Evolutionary conservation across 2,329 filamentous ascomycete species (phyloP), one percentile per base, ranked within the genome.

Genomic region (Aspergillus uvarum): DNA sequence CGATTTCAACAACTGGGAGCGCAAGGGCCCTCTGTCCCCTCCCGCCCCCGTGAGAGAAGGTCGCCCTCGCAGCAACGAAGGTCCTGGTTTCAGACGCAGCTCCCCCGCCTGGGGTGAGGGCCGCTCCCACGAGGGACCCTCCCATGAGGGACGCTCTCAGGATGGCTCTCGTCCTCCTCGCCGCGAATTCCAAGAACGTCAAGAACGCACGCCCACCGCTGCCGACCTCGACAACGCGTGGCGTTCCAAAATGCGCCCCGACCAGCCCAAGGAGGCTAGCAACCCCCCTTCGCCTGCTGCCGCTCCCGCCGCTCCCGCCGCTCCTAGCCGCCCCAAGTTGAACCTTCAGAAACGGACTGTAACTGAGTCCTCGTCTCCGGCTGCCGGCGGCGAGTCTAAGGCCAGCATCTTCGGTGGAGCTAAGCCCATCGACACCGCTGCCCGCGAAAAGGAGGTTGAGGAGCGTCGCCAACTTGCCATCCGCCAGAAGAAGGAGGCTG

Each of bases 191-290:
- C 82, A 85, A 62, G 89, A 91, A 63, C 86, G 87, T 74, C 82
- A 85, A 62, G 89, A 91, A 63, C 86, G 87, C 63, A 83, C 83
- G 54, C 90, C 90, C 22, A 98, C 91, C 59, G 95, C 95, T 47
- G 90, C 95, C 53, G 95, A 99, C 62, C 86, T 91, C 72, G 95
- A 98, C 75, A 96, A 88, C 79, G 88, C 96, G 78, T 99, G 95
- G 95, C 89, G 95, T 70, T 83, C 85, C 67, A 90, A 85, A 77
- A 98, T 98, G 93, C 89, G 87, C 67, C 91, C 94, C n/a, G 93
- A 96, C 12, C 84, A 88, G 22, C 84, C 85, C 42, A 89, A 88
- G 56, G 90, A 95, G 61, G 85, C 86, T 60, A 92, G 88, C 73
- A 87, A 89, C 67, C 90, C 91, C 10, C 87, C 91, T 5, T 87